Conservation (phyloP, 306 rosid species). For the Prunus armeniaca region DNA sequence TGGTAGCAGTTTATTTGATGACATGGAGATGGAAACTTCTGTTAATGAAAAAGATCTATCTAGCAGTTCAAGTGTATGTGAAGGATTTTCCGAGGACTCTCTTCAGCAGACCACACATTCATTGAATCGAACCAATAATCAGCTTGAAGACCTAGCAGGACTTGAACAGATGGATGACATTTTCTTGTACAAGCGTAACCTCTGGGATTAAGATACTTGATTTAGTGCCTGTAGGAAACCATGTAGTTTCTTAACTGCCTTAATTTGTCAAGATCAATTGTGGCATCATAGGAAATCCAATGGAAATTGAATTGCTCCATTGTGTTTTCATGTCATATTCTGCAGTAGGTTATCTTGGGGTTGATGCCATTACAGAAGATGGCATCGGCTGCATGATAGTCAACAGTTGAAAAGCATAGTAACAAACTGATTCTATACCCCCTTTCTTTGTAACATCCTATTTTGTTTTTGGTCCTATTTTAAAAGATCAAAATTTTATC, state of each 20-base stretch:
- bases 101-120: conserved; percentile 34
- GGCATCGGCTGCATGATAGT: conserved; percentile 8
- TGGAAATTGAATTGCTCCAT: conserved; percentile 50
- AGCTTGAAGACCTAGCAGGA: conserved; percentile 51
- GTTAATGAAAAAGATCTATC: conserved; percentile 45
- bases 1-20: conserved; percentile 36
- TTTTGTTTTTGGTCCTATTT: conserved; percentile 15
- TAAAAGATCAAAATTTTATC: conserved; percentile 11
- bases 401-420: conserved; percentile 27
- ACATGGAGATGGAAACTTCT: conserved; percentile 41
- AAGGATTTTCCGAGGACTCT: conserved; percentile 44
- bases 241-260: conserved; percentile 40
- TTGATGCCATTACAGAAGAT: conserved; percentile 21
- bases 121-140: conserved; percentile 29
- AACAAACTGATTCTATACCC: conserved; percentile 10
- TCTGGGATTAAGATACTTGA: conserved; percentile 66
- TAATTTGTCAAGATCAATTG: conserved; percentile 30
- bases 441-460: conserved; percentile 30
- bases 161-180: conserved; percentile 62
- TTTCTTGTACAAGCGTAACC: conserved; percentile 72
- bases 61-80: conserved; percentile 52
- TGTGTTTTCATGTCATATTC: conserved; percentile 37
- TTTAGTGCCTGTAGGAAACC: conserved; percentile 49
- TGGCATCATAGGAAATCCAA: conserved; percentile 36
- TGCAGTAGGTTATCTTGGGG: conserved; percentile 23